These are phyloP conservation scores for Neonectria sp. DNA, from an alignment of 2,329 filamentous ascomycete genomes.

Conservation along the genomic window DNA sequence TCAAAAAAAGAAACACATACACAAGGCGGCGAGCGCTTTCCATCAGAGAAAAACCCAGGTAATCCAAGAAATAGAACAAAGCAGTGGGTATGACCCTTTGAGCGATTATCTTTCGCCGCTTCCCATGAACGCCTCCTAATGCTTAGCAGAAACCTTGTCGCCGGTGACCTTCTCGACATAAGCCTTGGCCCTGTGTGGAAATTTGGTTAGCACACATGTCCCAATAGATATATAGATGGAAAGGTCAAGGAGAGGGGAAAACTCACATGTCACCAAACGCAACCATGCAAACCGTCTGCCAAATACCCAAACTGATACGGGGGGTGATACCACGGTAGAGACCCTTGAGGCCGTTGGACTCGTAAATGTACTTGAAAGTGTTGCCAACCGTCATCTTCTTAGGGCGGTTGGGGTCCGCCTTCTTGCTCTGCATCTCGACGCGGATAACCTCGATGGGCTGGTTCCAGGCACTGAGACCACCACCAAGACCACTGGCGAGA, in stretches of 20 bases:
- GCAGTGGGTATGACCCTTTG: conserved; percentile 35
- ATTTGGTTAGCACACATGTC: conserved; percentile 22
- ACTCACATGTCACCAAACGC: conserved; percentile 97
- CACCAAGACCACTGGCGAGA: conserved; percentile 86
- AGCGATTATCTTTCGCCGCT: conserved; percentile 37
- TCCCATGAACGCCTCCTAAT: conserved; percentile 65
- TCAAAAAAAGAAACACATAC: conserved; percentile 27
- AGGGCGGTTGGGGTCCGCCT: conserved; percentile 94
- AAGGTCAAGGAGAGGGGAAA: conserved; percentile 19
- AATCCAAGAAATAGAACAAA: conserved; percentile 39
- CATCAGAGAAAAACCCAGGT: conserved; percentile 33
- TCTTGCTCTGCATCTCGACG: conserved; percentile 99
- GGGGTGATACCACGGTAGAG: conserved; percentile 96
- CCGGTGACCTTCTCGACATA: conserved; percentile 78
- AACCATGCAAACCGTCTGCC: conserved; percentile 99
- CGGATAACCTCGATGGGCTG: conserved; percentile 99
- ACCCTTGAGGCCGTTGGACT: conserved; percentile 88
- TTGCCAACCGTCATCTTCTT: conserved; percentile 99
- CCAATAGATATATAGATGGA: background rate
- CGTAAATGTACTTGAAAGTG: conserved; percentile 89
- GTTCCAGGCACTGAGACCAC: conserved; percentile 98
- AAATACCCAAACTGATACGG: conserved; percentile 94
- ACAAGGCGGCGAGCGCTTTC: conserved; percentile 31
- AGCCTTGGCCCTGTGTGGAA: conserved; percentile 71
- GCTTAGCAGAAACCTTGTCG: conserved; percentile 76